Evolutionary conservation across 1,139 yeast species (phyloP), one percentile per base, ranked within the genome.

Genomic region (Groenewaldozyma auringiensis): DNA sequence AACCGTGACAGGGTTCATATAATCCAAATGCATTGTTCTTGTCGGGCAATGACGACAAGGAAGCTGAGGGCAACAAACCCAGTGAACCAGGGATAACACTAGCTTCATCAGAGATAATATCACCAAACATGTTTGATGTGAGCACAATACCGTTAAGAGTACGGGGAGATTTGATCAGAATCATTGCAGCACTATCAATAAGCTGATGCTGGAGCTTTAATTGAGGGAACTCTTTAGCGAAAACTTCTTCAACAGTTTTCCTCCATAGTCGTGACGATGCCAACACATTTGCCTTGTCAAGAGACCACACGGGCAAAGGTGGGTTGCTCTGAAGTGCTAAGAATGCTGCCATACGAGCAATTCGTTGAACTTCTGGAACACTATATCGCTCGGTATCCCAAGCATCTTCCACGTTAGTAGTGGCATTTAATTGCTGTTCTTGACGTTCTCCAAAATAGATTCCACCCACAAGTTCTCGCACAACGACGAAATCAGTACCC

Each of bases 171-270:
- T 92, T 87, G 57, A 92, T 85, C 59, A 92, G 71, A 60, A 89
- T 88, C 98, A 92, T 92, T 43, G 98, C 97, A 43, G 98, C 98
- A 9, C 96, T 87, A 68, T 92, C 98, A 60, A 92, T 89, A 67
- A 92, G 78, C 72, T 92, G 98, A 68, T 92, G 96, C 65, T 89
- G 86, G 37, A 88, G 74, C 14, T 74, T 75, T 58, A 92, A 73
- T 59, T 81, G 84, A 44, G 98, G 98, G 73, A 92, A 92, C 67
- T 92, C 98, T 51, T 79, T 78, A 52, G 74, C 69, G 55, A 92
- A 83, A 39, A 92, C 85, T 62, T 82, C 79, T 55, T 87, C 87
- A 39, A 89, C 96, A 20, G 95, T 86, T 64, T 77, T 81, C 70
- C 98, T 80, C 98, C 98, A 92, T 60, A 92, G 75, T 68, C 98